Conservation (phyloP, 768 basidiomycete genomes). For the Trametes sanguinea region DNA sequence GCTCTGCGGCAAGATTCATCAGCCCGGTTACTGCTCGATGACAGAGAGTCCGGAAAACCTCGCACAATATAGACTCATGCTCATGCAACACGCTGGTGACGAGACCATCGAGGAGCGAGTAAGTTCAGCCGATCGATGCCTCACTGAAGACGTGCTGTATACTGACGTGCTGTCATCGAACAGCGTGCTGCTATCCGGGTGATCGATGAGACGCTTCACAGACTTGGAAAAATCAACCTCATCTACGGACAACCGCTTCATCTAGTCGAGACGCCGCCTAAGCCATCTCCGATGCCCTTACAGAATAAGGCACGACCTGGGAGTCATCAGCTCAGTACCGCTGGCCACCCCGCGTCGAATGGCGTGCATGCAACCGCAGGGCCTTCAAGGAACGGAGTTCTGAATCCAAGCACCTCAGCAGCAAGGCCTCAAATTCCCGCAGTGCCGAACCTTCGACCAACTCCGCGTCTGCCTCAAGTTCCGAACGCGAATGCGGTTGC, state of each 20-base stretch:
- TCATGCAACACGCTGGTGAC: conserved; percentile 62
- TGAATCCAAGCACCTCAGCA: neutral
- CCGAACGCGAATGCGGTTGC: conserved; percentile 13
- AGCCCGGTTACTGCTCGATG: conserved; percentile 65
- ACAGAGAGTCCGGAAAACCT: conserved; percentile 64
- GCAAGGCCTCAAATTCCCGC: neutral
- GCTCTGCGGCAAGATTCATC: conserved; percentile 59
- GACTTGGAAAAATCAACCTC: conserved; percentile 56
- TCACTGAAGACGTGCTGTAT: neutral
- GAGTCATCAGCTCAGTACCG: neutral
- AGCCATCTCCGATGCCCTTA: conserved; percentile 16
- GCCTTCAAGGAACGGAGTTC: neutral
- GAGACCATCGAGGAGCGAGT: conserved; percentile 71
- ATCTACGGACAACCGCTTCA: conserved; percentile 67
- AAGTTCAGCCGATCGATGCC: conserved; percentile 25
- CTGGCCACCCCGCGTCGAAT: neutral
- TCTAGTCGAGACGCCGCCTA: conserved; percentile 43
- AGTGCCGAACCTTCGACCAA: neutral
- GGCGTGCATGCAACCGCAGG: conserved; percentile 6
- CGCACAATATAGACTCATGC: conserved; percentile 66
- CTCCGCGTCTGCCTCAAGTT: neutral
- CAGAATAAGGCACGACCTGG: conserved; percentile 24
- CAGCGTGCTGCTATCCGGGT: conserved; percentile 66
- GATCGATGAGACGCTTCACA: conserved; percentile 65
- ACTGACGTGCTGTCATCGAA: conserved; percentile 13